Base-by-base conservation (phyloP, 1,284 basidiomycete genomes). In the Anthracocystis panici-leucophaei region DNA sequence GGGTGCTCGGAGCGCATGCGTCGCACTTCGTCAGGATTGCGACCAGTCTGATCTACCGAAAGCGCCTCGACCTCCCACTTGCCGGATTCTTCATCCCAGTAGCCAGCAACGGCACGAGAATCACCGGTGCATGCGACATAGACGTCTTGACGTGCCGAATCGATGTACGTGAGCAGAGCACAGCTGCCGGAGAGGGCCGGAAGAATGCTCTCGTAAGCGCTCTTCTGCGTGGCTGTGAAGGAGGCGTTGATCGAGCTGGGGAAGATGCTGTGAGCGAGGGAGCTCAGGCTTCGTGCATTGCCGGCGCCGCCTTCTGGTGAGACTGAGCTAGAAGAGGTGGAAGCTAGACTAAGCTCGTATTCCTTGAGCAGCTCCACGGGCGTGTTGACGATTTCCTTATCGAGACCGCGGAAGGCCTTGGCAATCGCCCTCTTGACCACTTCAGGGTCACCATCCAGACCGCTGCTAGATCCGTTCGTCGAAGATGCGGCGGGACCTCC, bases 1-100 rank as follows among this genome's bases (percentile, higher is more conserved):
- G 84, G 84, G 48, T 99, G 97, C 85, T 99, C 95, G 5, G 90
- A 90, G 78, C 90, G 91, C 76, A 99, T 90, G 64, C 97, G 68
- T 49, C 77, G 79, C n/a, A 88, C 86, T 86, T 99, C 96, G 62
- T 90, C 91, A 12, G 90, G 91, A 84, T 96, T 98, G 67, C 93
- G 90, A 29, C 94, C 96, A 11, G 95, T 98, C 87, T 98, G 95
- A 84, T 99, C 97, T 83, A 97, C 93, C 38, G 90, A 93, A 65
- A 99, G 88, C 21, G 94, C 93, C 84, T 97, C 95, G 21, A 95
- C 92, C 57, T 91, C 89, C 95, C 95, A 98, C 65, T 87, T 87
- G 35, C 84, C 78, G 0, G 77, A 86, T 14, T 78, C 72, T 48
- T 77, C 75, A 53, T 84, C 79, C 92, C 93, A 96, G 65, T 94